These are phyloP conservation scores for Phaseolus lunatus DNA, from an alignment of 306 rosid genomes.

Conservation along the genomic window DNA sequence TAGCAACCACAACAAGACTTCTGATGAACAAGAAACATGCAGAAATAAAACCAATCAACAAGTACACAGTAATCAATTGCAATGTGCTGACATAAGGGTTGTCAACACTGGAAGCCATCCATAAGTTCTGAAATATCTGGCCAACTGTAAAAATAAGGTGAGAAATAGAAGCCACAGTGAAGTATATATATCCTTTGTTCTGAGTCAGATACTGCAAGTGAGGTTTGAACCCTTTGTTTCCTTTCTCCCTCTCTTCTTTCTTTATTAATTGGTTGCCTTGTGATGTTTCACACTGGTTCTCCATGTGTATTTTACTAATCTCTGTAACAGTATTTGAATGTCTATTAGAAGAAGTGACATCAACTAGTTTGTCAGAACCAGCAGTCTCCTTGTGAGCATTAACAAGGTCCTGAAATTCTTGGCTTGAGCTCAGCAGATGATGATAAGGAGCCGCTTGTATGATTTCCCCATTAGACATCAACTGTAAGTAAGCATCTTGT, in stretches of 20 bases:
- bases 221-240: conserved; percentile 63
- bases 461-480: conserved; percentile 62
- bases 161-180: conserved; percentile 35
- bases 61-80: conserved; percentile 50
- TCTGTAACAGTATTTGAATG: conserved; percentile 13
- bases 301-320: conserved; percentile 23
- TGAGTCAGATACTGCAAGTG: conserved; percentile 63
- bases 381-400: conserved; percentile 61
- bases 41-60: conserved; percentile 44
- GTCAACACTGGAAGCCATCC: conserved; percentile 65
- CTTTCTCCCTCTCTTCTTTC: conserved; percentile 64
- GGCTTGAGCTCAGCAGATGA: conserved; percentile 49
- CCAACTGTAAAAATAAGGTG: conserved; percentile 46
- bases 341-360: conserved; percentile 3
- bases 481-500: conserved; percentile 42
- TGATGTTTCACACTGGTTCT: conserved; percentile 20
- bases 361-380: conserved; percentile 42
- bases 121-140: conserved; percentile 57
- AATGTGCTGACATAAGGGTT: conserved; percentile 39
- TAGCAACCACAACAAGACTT: conserved; percentile 28
- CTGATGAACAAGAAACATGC: conserved; percentile 45
- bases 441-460: conserved; percentile 57
- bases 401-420: conserved; percentile 68
- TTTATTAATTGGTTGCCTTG: conserved; percentile 55
- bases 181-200: conserved; percentile 52